Evolutionary conservation across 116 monocot genomes (phyloP).

Genomic region (Thalassia testudinum): DNA sequence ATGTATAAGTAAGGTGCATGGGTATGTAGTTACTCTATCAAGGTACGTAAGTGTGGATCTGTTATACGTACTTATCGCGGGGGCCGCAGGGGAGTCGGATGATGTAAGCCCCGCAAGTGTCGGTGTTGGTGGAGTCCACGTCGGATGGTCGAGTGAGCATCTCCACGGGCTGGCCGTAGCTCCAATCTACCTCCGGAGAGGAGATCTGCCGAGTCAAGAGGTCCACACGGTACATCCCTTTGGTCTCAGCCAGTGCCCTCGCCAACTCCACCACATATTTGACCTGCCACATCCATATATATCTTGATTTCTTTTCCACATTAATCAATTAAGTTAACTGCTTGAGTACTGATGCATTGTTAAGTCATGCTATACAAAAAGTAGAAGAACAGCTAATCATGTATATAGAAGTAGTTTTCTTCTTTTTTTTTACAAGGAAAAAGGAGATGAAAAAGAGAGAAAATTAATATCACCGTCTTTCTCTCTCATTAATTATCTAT

Average conservation of each 20-base stretch:
- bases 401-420: too few relatives aligned
- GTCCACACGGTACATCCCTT: conserved; percentile 55
- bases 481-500: too few relatives aligned
- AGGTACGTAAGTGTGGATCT: background rate
- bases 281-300: conserved; percentile 24
- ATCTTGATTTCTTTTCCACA: too few relatives aligned
- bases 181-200: conserved; percentile 49
- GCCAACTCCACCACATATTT: conserved; percentile 81
- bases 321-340: too few relatives aligned
- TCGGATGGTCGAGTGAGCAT: conserved; percentile 35
- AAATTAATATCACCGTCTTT: too few relatives aligned
- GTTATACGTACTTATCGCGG: conserved; percentile 21
- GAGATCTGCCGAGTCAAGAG: conserved; percentile 64
- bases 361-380: too few relatives aligned
- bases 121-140: background rate
- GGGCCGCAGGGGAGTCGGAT: conserved; percentile 70
- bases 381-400: too few relatives aligned
- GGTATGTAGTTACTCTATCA: too few relatives aligned
- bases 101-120: conserved; percentile 51
- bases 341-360: too few relatives aligned
- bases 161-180: conserved; percentile 74
- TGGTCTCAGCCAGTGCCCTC: conserved; percentile 37
- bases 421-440: too few relatives aligned
- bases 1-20: too few relatives aligned
- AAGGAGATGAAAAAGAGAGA: too few relatives aligned